phyloP scores from a whole-genome alignment of 495 filamentous ascomycete genomes.

The Tuber umbilicatum region DNA sequence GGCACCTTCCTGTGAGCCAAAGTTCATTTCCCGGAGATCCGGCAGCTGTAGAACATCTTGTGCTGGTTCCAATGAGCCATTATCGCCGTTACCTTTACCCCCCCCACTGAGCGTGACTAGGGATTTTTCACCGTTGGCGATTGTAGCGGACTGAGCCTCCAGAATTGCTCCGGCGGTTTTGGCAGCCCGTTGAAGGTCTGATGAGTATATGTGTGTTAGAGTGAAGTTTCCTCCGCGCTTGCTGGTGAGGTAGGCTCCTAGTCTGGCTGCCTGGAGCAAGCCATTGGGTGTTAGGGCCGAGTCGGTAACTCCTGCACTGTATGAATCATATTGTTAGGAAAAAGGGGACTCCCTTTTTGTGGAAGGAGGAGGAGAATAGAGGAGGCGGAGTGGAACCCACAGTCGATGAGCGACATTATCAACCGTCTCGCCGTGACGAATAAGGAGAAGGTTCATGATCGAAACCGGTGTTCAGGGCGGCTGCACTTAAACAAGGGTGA shows the following conservation, averaged over 20 bases:
- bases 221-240: slow-evolving; percentile 43
- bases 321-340: slow-evolving; percentile 37
- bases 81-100: slow-evolving; percentile 10
- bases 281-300: slow-evolving; percentile 78
- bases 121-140: slow-evolving; percentile 8
- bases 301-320: slow-evolving; percentile 70
- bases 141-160: slow-evolving; percentile 46
- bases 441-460: slow-evolving; percentile 65
- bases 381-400: slow-evolving; percentile 47
- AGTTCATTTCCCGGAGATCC: slow-evolving; percentile 65
- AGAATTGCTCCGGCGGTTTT: slow-evolving; percentile 63
- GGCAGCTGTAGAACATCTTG: slow-evolving; percentile 47
- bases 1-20: slow-evolving; percentile 62
- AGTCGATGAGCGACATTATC: slow-evolving; percentile 73
- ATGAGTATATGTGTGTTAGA: slow-evolving; percentile 67
- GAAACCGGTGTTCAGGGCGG: background rate
- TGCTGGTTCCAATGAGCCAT: slow-evolving; percentile 24
- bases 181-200: slow-evolving; percentile 64
- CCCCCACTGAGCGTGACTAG: background rate
- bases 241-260: slow-evolving; percentile 55
- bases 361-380: background rate
- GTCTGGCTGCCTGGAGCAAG: slow-evolving; percentile 61
- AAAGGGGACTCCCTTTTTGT: slow-evolving; percentile 4
- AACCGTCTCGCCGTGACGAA: slow-evolving; percentile 82
- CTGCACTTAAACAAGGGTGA: background rate